Evolutionary conservation across 2,329 filamentous ascomycete genomes (phyloP).

Genomic region (Beauveria pseudobassiana): DNA sequence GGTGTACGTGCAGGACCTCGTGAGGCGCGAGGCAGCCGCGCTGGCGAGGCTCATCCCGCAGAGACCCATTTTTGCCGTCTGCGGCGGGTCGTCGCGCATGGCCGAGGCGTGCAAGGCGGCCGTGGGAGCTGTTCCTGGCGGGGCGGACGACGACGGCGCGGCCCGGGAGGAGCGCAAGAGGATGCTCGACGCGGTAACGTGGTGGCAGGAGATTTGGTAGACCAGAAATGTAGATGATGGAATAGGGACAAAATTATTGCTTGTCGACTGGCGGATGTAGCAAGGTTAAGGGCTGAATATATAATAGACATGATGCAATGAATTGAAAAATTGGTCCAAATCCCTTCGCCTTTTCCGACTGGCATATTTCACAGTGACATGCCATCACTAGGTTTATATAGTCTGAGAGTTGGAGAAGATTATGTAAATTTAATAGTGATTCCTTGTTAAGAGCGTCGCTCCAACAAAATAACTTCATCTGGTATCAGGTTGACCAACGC

Average conservation of each 20-base stretch:
- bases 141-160: constrained; percentile 24
- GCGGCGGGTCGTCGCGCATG: constrained; percentile 52
- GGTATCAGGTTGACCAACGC: neutral
- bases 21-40: constrained; percentile 34
- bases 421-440: too few species aligned
- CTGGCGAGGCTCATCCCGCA: constrained; percentile 27
- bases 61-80: constrained; percentile 43
- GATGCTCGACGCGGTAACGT: constrained; percentile 29
- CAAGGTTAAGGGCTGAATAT: neutral
- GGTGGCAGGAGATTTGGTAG: constrained; percentile 56
- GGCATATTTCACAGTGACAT: too few species aligned
- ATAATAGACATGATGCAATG: neutral
- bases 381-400: too few species aligned
- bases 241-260: neutral
- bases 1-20: constrained; percentile 49
- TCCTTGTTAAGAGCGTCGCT: neutral
- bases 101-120: constrained; percentile 46
- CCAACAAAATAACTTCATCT: neutral
- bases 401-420: too few species aligned
- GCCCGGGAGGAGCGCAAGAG: constrained; percentile 31
- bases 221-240: neutral
- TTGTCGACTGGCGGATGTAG: too few species aligned
- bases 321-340: too few species aligned
- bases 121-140: constrained; percentile 38
- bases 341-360: too few species aligned